Evolutionary conservation across 352 stramenopile species (phyloP).

Genomic region (Phytophthora palmivora): DNA sequence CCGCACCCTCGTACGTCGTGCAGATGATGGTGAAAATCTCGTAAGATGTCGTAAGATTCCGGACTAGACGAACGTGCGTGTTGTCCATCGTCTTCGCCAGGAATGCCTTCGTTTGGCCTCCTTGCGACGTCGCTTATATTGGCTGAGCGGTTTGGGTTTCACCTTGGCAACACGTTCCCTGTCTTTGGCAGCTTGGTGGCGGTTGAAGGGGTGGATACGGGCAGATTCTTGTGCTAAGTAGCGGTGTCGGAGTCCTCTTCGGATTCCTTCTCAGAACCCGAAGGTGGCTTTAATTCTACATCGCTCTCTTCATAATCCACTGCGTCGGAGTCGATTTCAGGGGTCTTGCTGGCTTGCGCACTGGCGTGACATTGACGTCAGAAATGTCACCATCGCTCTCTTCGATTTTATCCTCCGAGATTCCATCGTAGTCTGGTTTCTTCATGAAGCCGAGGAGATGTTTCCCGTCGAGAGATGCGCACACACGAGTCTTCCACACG

Average conservation of each 20-base stretch:
- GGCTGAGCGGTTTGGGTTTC: conserved; percentile 1
- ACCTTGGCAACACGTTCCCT: conserved; percentile 2
- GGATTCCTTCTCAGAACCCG: conserved; percentile 12
- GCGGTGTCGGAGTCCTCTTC: neutral
- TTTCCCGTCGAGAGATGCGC: no score
- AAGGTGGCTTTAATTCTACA: no score
- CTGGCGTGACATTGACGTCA: neutral
- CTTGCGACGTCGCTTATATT: neutral
- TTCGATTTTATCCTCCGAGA: conserved; percentile 4
- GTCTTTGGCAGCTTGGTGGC: neutral
- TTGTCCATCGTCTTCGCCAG: conserved; percentile 16
- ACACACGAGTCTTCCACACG: no score
- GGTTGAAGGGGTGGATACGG: neutral
- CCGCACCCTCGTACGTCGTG: no score
- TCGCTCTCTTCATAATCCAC: no score
- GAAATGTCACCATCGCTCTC: neutral
- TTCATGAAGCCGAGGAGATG: conserved; percentile 27
- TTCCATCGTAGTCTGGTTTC: conserved; percentile 15
- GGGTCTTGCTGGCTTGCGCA: neutral
- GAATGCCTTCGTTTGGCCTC: conserved; percentile 26
- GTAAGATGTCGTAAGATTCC: no score
- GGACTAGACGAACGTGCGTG: no score
- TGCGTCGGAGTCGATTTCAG: conserved; percentile 6
- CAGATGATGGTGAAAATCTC: no score
- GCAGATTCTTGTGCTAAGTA: neutral